These are phyloP conservation scores for Coniochaeta sp. DNA, from an alignment of 2,329 filamentous ascomycete genomes.

Conservation along the genomic window DNA sequence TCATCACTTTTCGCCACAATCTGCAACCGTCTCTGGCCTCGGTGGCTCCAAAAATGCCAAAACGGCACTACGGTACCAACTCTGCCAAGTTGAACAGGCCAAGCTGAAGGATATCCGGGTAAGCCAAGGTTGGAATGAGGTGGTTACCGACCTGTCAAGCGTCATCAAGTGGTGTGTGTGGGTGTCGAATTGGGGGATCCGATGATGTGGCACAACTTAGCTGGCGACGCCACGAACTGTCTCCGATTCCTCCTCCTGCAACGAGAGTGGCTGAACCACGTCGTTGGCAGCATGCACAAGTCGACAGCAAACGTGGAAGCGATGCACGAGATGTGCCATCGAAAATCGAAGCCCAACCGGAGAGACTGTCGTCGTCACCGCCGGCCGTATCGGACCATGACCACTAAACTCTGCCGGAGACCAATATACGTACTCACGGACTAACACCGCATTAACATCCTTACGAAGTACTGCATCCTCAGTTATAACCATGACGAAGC, in stretches of 20 bases:
- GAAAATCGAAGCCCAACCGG: too few species aligned
- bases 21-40: background rate
- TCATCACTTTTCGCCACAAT: background rate
- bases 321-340: too few species aligned
- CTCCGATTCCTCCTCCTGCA: background rate
- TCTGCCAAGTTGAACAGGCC: background rate
- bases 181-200: background rate
- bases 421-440: too few species aligned
- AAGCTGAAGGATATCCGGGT: background rate
- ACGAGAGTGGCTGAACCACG: background rate
- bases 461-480: too few species aligned
- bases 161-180: background rate
- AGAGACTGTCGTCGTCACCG: too few species aligned
- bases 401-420: too few species aligned
- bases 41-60: background rate
- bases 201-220: conserved; percentile 1
- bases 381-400: too few species aligned
- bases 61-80: conserved; percentile 1
- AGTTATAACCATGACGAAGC: background rate
- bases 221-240: background rate
- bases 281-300: too few species aligned
- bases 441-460: too few species aligned
- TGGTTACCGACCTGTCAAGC: background rate
- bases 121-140: background rate
- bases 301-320: too few species aligned